A percentile compares a stretch with the other conserved stretches of the same genome.
phyloP scores from a whole-genome alignment of 2,329 filamentous ascomycete genomes.

The Colletotrichum simmondsii region DNA sequence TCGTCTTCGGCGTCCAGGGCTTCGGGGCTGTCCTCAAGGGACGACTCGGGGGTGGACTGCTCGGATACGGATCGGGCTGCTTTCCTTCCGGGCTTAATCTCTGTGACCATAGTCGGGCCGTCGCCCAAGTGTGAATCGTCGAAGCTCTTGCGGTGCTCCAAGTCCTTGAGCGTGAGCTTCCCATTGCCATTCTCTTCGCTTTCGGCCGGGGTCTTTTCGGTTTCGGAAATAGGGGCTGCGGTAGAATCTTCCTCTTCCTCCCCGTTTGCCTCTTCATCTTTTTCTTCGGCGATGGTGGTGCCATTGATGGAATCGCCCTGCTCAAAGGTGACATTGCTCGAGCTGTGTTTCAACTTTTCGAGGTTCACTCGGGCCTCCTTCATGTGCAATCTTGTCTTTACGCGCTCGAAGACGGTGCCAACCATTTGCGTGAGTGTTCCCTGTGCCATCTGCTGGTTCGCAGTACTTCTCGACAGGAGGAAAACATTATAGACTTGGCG shows the following conservation, averaged over 20 bases:
- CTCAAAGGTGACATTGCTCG: slow-evolving; percentile 64
- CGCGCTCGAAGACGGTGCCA: slow-evolving; percentile 95
- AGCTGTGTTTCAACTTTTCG: slow-evolving; percentile 61
- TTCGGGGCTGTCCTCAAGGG: slow-evolving; percentile 67
- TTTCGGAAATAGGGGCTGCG: slow-evolving; percentile 41
- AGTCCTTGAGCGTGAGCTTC: slow-evolving; percentile 74
- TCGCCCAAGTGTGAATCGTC: slow-evolving; percentile 75
- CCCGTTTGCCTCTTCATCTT: slow-evolving; percentile 48
- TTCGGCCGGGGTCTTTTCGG: slow-evolving; percentile 42
- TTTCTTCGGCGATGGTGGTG: slow-evolving; percentile 49
- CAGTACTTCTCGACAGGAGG: slow-evolving; percentile 89
- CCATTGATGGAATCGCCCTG: slow-evolving; percentile 52
- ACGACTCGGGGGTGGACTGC: slow-evolving; percentile 65
- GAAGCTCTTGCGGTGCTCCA: slow-evolving; percentile 76
- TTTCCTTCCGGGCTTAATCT: slow-evolving; percentile 61
- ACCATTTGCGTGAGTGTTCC: slow-evolving; percentile 99
- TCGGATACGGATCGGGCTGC: slow-evolving; percentile 61
- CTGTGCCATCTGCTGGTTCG: slow-evolving; percentile 97
- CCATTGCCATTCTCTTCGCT: slow-evolving; percentile 47
- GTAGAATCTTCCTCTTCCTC: slow-evolving; percentile 33
- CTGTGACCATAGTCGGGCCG: slow-evolving; percentile 74
- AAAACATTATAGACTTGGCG: slow-evolving; percentile 99
- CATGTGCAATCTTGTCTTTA: slow-evolving; percentile 85
- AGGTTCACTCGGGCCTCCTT: slow-evolving; percentile 81
- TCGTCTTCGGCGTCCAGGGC: slow-evolving; percentile 83